Conservation (phyloP, 2,329 filamentous ascomycete genomes). For the Penicillium brasilianum region DNA sequence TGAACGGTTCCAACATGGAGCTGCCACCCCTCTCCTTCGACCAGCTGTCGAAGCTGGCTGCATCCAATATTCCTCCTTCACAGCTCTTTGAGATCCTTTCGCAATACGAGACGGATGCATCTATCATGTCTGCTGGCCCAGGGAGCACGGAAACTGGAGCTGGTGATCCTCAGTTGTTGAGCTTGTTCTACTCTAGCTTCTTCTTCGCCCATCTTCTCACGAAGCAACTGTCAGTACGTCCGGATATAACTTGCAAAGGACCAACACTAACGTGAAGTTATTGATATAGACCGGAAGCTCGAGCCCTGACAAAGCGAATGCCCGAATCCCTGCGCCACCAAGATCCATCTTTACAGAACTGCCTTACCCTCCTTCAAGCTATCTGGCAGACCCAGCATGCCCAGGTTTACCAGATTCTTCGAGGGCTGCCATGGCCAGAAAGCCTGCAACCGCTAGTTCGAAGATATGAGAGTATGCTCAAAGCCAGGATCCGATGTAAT, state of each 20-base stretch:
- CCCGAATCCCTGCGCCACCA: constrained; percentile 37
- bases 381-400: constrained; percentile 46
- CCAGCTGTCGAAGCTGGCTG: constrained; percentile 37
- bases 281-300: constrained; percentile 44
- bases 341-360: constrained; percentile 43
- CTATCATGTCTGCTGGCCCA: constrained; percentile 33
- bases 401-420: constrained; percentile 43
- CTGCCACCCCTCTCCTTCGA: constrained; percentile 37
- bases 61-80: constrained; percentile 36
- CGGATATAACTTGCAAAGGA: background rate
- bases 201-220: constrained; percentile 48
- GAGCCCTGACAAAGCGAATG: constrained; percentile 45
- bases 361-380: constrained; percentile 43
- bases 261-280: background rate
- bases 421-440: constrained; percentile 43
- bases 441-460: constrained; percentile 37
- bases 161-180: constrained; percentile 38
- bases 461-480: constrained; percentile 43
- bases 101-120: constrained; percentile 44
- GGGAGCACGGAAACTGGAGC: constrained; percentile 18
- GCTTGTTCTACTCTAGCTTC: constrained; percentile 46
- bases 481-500: background rate
- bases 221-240: constrained; percentile 43
- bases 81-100: constrained; percentile 44
- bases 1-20: constrained; percentile 31